Evolutionary conservation across 345 rosid species (phyloP).

Genomic region (Trapa incisa): DNA sequence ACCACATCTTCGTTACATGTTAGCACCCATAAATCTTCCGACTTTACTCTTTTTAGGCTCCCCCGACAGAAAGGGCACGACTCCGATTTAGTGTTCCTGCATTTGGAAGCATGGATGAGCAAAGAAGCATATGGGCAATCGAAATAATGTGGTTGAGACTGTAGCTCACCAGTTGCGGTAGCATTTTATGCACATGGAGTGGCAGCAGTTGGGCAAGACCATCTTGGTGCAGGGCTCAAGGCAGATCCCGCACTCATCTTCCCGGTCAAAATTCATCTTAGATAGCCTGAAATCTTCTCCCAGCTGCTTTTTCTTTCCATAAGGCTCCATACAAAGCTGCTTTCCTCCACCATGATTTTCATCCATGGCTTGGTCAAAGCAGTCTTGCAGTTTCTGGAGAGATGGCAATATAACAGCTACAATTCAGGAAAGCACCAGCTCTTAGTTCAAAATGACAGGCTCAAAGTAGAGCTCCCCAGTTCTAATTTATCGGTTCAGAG

Average conservation of each 20-base stretch:
- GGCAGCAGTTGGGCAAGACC: conserved; percentile 88
- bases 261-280: conserved; percentile 59
- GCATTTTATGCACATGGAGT: conserved; percentile 96
- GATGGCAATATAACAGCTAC: conserved; percentile 87
- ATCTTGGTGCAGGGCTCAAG: conserved; percentile 89
- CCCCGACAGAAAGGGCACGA: conserved; percentile 96
- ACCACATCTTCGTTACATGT: conserved; percentile 76
- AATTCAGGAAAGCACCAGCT: neutral
- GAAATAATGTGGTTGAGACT: neutral
- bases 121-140: neutral
- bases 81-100: conserved; percentile 83
- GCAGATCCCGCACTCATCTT: conserved; percentile 96
- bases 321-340: conserved; percentile 18
- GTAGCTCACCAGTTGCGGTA: conserved; percentile 63
- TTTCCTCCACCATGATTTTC: conserved; percentile 24
- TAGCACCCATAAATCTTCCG: conserved; percentile 93
- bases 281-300: conserved; percentile 33
- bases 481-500: neutral
- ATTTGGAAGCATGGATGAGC: conserved; percentile 4
- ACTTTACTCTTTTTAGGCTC: conserved; percentile 85
- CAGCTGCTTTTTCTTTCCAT: conserved; percentile 28
- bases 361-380: conserved; percentile 20
- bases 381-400: conserved; percentile 54
- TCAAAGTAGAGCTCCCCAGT: neutral
- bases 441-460: neutral